phyloP scores from a whole-genome alignment of 1,139 yeast species.

The Chernovozyma sophiae-reginae region DNA sequence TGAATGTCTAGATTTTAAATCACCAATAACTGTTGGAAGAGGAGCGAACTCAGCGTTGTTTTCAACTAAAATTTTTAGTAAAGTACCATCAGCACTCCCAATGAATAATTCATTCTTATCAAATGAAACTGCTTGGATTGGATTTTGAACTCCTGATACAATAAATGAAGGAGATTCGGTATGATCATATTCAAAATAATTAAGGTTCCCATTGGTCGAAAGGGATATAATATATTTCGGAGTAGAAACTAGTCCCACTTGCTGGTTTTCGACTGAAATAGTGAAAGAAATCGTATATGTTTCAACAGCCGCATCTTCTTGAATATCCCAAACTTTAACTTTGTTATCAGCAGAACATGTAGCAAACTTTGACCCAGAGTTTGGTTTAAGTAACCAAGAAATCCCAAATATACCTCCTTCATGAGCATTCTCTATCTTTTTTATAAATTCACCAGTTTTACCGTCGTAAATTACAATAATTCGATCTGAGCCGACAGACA shows the following conservation, averaged over 20 bases:
- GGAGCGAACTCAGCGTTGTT: slow-evolving; percentile 25
- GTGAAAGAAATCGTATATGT: slow-evolving; percentile 40
- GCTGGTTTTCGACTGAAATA: slow-evolving; percentile 55
- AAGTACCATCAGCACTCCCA: slow-evolving; percentile 83
- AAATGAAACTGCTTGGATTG: slow-evolving; percentile 51
- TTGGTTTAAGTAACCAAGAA: slow-evolving; percentile 53
- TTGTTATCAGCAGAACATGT: slow-evolving; percentile 85
- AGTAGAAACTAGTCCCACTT: slow-evolving; percentile 75
- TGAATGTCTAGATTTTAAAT: slow-evolving; percentile 39
- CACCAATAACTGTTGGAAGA: slow-evolving; percentile 12
- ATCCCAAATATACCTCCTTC: slow-evolving; percentile 79
- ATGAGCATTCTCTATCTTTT: slow-evolving; percentile 54
- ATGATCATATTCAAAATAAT: slow-evolving; percentile 44
- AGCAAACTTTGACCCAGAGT: slow-evolving; percentile 53
- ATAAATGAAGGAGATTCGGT: slow-evolving; percentile 38
- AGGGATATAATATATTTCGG: slow-evolving; percentile 59
- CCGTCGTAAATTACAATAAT: slow-evolving; percentile 79
- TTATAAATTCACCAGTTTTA: slow-evolving; percentile 70
- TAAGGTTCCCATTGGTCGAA: slow-evolving; percentile 68
- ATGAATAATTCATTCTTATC: slow-evolving; percentile 35
- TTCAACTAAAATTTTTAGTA: slow-evolving; percentile 53
- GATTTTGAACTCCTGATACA: slow-evolving; percentile 76
- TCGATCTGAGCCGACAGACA: slow-evolving; percentile 88
- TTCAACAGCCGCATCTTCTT: slow-evolving; percentile 16
- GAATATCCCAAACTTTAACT: slow-evolving; percentile 60